Conservation (phyloP, 202 grass and related monocot genomes). For the Sporobolus alterniflorus region DNA sequence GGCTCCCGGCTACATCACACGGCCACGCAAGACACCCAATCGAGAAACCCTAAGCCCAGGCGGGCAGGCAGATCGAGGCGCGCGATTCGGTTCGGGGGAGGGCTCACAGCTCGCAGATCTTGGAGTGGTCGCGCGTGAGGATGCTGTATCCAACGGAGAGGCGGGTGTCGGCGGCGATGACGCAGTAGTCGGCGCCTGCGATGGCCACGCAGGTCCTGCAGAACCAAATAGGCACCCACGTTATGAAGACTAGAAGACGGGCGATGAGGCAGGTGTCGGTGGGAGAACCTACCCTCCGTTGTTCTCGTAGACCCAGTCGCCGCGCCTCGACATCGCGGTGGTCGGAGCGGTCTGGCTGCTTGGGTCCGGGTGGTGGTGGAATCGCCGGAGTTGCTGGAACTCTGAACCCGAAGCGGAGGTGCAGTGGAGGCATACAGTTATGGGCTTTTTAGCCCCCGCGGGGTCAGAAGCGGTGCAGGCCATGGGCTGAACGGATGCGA, state of each 20-base stretch:
- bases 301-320: constrained; percentile 99
- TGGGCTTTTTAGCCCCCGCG: not conserved
- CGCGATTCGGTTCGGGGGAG: not conserved
- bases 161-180: constrained; percentile 84
- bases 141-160: constrained; percentile 93
- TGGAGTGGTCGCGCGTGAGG: constrained; percentile 95
- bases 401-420: not conserved
- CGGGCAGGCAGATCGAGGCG: constrained; percentile 44
- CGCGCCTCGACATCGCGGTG: constrained; percentile 79
- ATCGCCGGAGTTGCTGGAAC: constrained; percentile 32
- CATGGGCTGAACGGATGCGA: not conserved
- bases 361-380: not conserved
- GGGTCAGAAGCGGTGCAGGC: not conserved
- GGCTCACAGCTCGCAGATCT: constrained; percentile 95
- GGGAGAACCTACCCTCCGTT: constrained; percentile 77
- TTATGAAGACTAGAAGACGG: constrained; percentile 5
- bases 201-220: constrained; percentile 97
- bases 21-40: not conserved
- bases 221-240: constrained; percentile 17
- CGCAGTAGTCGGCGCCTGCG: constrained; percentile 89
- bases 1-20: not conserved
- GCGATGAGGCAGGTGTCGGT: constrained; percentile 38
- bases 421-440: constrained; percentile 40
- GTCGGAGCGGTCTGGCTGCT: constrained; percentile 1
- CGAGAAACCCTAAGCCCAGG: constrained; percentile 37